Evolutionary conservation across 2,329 filamentous ascomycete genomes (phyloP).

Genomic region (Penicillium sp.): DNA sequence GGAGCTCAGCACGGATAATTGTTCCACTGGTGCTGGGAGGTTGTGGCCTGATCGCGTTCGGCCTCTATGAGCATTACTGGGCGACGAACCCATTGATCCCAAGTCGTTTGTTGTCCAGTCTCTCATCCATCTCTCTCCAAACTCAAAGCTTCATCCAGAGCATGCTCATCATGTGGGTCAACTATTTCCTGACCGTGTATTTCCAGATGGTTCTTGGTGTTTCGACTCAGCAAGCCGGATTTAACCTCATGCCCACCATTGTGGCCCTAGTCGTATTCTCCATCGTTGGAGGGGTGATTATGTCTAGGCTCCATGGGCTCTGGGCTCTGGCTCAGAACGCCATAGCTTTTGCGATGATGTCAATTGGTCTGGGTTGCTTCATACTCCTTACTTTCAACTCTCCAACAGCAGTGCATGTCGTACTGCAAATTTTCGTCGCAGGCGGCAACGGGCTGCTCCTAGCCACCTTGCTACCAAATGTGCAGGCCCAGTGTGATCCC

Average conservation of each 20-base stretch:
- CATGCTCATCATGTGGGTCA: background rate
- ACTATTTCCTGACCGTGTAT: background rate
- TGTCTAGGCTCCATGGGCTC: background rate
- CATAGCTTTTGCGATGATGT: background rate
- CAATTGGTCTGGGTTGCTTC: background rate
- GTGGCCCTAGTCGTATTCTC: background rate
- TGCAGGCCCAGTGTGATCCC: background rate
- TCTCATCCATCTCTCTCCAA: background rate
- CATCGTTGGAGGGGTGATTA: background rate
- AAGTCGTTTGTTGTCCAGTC: background rate
- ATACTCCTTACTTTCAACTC: background rate
- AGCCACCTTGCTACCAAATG: background rate
- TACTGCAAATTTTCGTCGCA: background rate
- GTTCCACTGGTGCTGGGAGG: background rate
- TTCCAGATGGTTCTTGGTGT: background rate
- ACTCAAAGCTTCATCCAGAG: background rate
- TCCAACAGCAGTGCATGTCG: background rate
- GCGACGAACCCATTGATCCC: background rate
- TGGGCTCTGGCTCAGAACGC: background rate
- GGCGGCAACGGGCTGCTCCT: background rate
- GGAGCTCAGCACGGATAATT: conserved; percentile 1
- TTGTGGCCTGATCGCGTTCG: background rate
- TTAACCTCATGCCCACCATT: background rate
- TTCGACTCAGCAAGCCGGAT: background rate
- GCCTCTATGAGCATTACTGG: background rate